These are phyloP conservation scores for Thermothelomyces thermophilus DNA, from an alignment of 2,329 filamentous ascomycete species.

Conservation along the genomic window DNA sequence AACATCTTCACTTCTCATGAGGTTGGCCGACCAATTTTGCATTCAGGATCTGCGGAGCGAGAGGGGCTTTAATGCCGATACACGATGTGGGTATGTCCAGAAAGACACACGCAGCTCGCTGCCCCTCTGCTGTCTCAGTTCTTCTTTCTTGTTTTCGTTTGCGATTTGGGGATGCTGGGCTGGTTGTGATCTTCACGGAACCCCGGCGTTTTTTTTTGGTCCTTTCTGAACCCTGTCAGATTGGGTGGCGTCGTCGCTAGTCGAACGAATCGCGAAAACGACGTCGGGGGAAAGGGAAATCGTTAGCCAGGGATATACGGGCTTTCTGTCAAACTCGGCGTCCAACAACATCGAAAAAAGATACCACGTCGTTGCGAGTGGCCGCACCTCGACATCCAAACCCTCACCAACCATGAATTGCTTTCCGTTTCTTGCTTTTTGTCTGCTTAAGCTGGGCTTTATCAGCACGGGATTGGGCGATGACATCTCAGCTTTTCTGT, in stretches of 20 bases:
- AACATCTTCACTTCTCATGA: slow-evolving; percentile 44
- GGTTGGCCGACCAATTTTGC: slow-evolving; percentile 45
- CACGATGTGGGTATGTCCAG: slow-evolving; percentile 22
- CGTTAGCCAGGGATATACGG: slow-evolving; percentile 15
- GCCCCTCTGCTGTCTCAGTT: slow-evolving; percentile 27
- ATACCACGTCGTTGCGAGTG: slow-evolving; percentile 19
- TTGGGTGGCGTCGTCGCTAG: slow-evolving; percentile 24
- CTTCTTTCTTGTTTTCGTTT: slow-evolving; percentile 22
- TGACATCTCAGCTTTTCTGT: slow-evolving; percentile 22
- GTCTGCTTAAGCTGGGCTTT: slow-evolving; percentile 19
- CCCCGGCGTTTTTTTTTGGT: slow-evolving; percentile 23
- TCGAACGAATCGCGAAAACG: slow-evolving; percentile 19
- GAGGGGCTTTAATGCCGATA: slow-evolving; percentile 34
- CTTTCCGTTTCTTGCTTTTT: slow-evolving; percentile 22
- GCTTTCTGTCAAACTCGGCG: slow-evolving; percentile 17
- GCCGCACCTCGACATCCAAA: slow-evolving; percentile 14
- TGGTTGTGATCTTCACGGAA: slow-evolving; percentile 18
- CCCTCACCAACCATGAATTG: slow-evolving; percentile 21
- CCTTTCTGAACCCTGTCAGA: slow-evolving; percentile 20
- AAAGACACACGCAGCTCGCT: slow-evolving; percentile 24
- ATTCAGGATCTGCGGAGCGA: slow-evolving; percentile 34
- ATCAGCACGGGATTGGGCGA: slow-evolving; percentile 12
- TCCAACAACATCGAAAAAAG: slow-evolving; percentile 16
- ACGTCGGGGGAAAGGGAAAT: slow-evolving; percentile 12
- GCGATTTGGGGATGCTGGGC: slow-evolving; percentile 18